Percentiles rank a stretch among this genome's conserved stretches.
phyloP scores from a whole-genome alignment of 805 yeast species.

The Metschnikowia hibisci region DNA sequence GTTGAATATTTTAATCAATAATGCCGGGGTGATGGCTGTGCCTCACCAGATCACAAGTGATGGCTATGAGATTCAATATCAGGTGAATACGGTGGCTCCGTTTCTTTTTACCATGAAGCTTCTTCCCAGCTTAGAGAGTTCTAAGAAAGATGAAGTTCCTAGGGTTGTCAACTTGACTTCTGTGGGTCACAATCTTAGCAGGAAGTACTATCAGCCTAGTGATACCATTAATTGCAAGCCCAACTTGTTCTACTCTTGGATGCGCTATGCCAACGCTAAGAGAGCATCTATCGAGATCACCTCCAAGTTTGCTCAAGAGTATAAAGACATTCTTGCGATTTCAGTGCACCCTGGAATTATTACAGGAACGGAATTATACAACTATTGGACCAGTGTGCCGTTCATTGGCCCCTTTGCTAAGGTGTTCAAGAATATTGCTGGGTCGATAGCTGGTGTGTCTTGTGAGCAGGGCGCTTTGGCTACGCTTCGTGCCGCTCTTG shows the following conservation, averaged over 20 bases:
- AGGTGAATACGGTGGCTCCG: constrained; percentile 36
- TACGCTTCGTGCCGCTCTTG: constrained; percentile 33
- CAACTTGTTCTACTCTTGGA: constrained; percentile 24
- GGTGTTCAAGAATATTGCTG: constrained; percentile 14
- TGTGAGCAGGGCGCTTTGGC: constrained; percentile 35
- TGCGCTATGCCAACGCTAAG: constrained; percentile 37
- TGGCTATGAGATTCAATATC: constrained; percentile 39
- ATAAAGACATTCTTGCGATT: constrained; percentile 31
- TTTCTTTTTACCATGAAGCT: constrained; percentile 30
- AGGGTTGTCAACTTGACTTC: constrained; percentile 32
- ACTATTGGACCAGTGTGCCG: constrained; percentile 25
- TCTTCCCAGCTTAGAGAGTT: constrained; percentile 24
- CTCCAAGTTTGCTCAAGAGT: constrained; percentile 22
- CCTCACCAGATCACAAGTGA: constrained; percentile 35
- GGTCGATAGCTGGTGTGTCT: constrained; percentile 24
- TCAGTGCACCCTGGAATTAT: constrained; percentile 40
- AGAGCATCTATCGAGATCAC: constrained; percentile 30
- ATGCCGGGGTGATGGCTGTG: constrained; percentile 42
- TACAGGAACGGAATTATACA: constrained; percentile 31
- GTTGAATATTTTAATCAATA: constrained; percentile 34
- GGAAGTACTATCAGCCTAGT: constrained; percentile 24
- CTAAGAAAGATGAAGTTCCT: constrained; percentile 19
- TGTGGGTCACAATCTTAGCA: constrained; percentile 28
- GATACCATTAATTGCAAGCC: constrained; percentile 26
- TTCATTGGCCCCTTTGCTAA: constrained; percentile 21